Evolutionary conservation across 768 basidiomycete species (phyloP).

Genomic region (Lentinula aciculospora): DNA sequence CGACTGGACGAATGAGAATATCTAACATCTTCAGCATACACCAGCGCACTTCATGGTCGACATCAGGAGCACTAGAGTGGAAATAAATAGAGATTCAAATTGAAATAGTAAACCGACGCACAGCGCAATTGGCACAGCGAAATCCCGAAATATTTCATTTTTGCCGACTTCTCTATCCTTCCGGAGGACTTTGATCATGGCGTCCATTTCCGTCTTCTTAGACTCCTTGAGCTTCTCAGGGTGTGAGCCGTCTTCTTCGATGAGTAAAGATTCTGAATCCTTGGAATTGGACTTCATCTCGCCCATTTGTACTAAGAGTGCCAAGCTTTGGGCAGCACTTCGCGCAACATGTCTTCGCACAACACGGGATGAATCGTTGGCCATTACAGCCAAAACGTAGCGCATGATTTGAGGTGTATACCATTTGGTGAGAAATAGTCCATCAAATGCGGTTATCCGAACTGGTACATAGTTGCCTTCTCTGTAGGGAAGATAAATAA

Average conservation of each 20-base stretch:
- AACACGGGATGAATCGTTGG: slow-evolving; percentile 75
- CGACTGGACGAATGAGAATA: slow-evolving; percentile 73
- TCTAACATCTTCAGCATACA: slow-evolving; percentile 90
- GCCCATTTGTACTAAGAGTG: slow-evolving; percentile 82
- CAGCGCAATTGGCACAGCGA: slow-evolving; percentile 78
- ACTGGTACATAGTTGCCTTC: slow-evolving; percentile 94
- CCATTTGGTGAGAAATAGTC: slow-evolving; percentile 87
- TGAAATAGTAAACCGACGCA: slow-evolving; percentile 30
- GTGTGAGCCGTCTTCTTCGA: slow-evolving; percentile 79
- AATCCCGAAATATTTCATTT: slow-evolving; percentile 73
- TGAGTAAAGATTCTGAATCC: slow-evolving; percentile 71
- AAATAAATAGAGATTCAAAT: slow-evolving; percentile 3
- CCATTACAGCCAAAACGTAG: slow-evolving; percentile 84
- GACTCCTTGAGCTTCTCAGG: slow-evolving; percentile 68
- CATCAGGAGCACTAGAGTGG: slow-evolving; percentile 55
- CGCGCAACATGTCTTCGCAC: slow-evolving; percentile 86
- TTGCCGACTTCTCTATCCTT: slow-evolving; percentile 85
- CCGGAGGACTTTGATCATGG: slow-evolving; percentile 80
- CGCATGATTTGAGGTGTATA: slow-evolving; percentile 78
- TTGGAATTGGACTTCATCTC: slow-evolving; percentile 77
- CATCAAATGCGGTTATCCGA: slow-evolving; percentile 91
- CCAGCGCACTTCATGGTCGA: slow-evolving; percentile 88
- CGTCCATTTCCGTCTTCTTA: slow-evolving; percentile 79
- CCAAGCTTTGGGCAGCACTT: slow-evolving; percentile 80
- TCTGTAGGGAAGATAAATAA: slow-evolving; percentile 34